Evolutionary conservation across 306 rosid genomes (phyloP).

Genomic region (Cajanus cajan): DNA sequence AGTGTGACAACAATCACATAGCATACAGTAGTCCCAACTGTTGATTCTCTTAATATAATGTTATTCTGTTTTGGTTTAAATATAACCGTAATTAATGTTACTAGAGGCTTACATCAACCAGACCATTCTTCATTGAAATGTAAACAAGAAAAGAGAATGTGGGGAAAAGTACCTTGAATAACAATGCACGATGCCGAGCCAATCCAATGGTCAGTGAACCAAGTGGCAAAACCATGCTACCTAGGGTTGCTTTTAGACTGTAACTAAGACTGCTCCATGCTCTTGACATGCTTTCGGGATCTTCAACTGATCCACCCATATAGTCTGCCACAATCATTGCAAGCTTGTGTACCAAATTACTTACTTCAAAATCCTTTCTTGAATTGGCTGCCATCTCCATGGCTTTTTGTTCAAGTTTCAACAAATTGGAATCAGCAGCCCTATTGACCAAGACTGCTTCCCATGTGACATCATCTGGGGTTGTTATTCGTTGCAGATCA

Average conservation of each 20-base stretch:
- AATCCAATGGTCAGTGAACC: slow-evolving; percentile 89
- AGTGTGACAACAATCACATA: not conserved
- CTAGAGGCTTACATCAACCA: slow-evolving; percentile 8
- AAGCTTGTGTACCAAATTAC: slow-evolving; percentile 73
- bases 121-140: slow-evolving; percentile 19
- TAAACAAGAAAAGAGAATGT: slow-evolving; percentile 19
- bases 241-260: slow-evolving; percentile 81
- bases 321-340: slow-evolving; percentile 76
- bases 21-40: not conserved
- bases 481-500: slow-evolving; percentile 86
- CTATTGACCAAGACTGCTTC: slow-evolving; percentile 90
- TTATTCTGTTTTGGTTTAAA: not conserved
- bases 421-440: slow-evolving; percentile 79
- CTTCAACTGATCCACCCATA: slow-evolving; percentile 95
- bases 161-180: slow-evolving; percentile 72
- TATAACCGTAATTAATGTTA: not conserved
- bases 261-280: slow-evolving; percentile 77
- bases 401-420: slow-evolving; percentile 82
- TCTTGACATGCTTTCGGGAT: slow-evolving; percentile 79
- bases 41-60: slow-evolving; percentile 12
- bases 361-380: slow-evolving; percentile 55
- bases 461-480: slow-evolving; percentile 70
- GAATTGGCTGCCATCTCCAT: slow-evolving; percentile 61
- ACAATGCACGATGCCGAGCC: slow-evolving; percentile 98
- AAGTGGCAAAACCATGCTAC: slow-evolving; percentile 97